Conservation (phyloP, 495 filamentous ascomycete genomes). For the Talaromyces stipitatus region DNA sequence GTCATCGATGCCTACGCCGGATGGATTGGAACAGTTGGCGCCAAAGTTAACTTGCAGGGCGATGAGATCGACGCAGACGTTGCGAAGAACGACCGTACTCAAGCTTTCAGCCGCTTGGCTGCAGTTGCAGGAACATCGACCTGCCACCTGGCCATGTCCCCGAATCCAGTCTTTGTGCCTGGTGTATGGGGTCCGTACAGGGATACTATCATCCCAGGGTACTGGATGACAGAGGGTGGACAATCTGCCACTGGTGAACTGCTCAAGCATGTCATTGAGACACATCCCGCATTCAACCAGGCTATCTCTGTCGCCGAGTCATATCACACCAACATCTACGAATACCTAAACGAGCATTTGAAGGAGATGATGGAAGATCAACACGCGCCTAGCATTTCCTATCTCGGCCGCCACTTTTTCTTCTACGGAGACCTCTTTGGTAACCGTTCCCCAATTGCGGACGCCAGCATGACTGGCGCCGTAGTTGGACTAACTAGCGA, state of each 20-base stretch:
- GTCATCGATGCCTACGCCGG: conserved; percentile 98
- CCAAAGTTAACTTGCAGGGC: conserved; percentile 67
- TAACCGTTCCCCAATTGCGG: conserved; percentile 88
- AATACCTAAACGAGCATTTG: conserved; percentile 87
- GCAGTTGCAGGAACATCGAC: conserved; percentile 97
- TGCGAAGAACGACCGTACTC: conserved; percentile 69
- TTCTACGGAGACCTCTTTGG: conserved; percentile 99
- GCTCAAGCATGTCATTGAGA: conserved; percentile 87
- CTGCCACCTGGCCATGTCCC: conserved; percentile 94
- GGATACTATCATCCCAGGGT: conserved; percentile 82
- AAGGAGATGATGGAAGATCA: conserved; percentile 59
- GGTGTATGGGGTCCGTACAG: conserved; percentile 97
- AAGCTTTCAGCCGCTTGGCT: conserved; percentile 89
- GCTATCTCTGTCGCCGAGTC: conserved; percentile 67
- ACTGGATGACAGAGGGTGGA: conserved; percentile 95
- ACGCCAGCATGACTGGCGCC: conserved; percentile 83
- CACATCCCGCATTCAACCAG: conserved; percentile 78
- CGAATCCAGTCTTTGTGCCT: conserved; percentile 78
- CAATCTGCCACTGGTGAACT: conserved; percentile 94
- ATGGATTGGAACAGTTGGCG: conserved; percentile 97
- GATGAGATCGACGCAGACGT: conserved; percentile 51
- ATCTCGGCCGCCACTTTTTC: conserved; percentile 86
- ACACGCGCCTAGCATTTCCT: conserved; percentile 69
- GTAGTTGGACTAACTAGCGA: conserved; percentile 81
- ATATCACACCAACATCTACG: conserved; percentile 79